These are phyloP conservation scores for Podospora australis DNA, from an alignment of 495 filamentous ascomycete genomes.

Conservation along the genomic window DNA sequence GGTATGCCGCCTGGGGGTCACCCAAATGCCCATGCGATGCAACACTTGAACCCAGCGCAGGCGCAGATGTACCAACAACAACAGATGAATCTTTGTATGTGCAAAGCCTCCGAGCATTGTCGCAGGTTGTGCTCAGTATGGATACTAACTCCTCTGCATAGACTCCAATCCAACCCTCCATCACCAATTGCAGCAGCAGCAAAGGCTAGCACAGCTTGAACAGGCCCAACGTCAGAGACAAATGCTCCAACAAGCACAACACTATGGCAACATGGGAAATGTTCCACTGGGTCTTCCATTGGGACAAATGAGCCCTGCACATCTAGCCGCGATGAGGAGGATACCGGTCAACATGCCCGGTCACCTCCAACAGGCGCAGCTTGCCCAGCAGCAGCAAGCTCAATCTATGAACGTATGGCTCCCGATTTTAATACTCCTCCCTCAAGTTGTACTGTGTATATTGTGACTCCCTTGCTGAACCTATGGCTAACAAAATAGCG, in stretches of 20 bases:
- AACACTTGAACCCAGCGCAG: constrained; percentile 67
- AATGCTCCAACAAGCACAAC: constrained; percentile 41
- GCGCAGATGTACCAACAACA: constrained; percentile 58
- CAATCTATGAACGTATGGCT: constrained; percentile 38
- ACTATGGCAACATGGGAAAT: constrained; percentile 35
- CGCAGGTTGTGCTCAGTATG: not conserved
- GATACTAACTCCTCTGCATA: constrained; percentile 18
- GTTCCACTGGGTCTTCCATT: constrained; percentile 59
- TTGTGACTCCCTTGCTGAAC: too few species aligned
- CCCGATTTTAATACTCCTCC: too few species aligned
- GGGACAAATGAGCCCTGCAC: constrained; percentile 31
- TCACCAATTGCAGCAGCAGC: constrained; percentile 42
- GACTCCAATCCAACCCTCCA: constrained; percentile 49
- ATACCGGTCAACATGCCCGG: constrained; percentile 37
- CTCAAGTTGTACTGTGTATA: too few species aligned
- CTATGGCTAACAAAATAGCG: constrained; percentile 18
- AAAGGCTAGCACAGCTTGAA: constrained; percentile 40
- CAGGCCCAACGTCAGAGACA: constrained; percentile 42
- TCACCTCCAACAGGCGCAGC: constrained; percentile 42
- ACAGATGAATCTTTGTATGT: constrained; percentile 27
- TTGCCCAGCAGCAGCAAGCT: constrained; percentile 37
- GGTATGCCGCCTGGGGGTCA: constrained; percentile 70
- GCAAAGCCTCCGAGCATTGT: constrained; percentile 12
- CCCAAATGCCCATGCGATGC: constrained; percentile 71
- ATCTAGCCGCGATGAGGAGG: constrained; percentile 16